Evolutionary conservation across 2,329 filamentous ascomycete species (phyloP).

Genomic region (Lasiodiplodia sp.): DNA sequence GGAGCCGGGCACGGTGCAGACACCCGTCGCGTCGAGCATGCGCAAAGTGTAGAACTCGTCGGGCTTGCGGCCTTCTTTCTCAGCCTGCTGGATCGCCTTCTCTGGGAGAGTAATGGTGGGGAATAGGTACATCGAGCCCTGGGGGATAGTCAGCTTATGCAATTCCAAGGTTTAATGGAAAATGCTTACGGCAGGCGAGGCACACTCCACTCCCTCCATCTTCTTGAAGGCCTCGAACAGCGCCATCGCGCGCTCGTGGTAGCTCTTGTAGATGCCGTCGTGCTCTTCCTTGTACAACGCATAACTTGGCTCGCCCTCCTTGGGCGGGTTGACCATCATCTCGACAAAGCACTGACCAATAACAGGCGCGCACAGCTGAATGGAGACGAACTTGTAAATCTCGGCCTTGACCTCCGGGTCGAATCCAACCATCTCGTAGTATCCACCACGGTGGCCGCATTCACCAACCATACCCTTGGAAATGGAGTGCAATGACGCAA

Average conservation of each 20-base stretch:
- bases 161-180: neutral
- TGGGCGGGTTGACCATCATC: constrained; percentile 96
- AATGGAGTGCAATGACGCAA: constrained; percentile 89
- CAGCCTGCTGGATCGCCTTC: constrained; percentile 79
- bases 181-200: constrained; percentile 70
- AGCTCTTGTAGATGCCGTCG: constrained; percentile 77
- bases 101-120: constrained; percentile 83
- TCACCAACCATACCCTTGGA: constrained; percentile 99
- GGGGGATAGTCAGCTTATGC: constrained; percentile 20
- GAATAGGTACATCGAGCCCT: constrained; percentile 99
- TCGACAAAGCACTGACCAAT: constrained; percentile 96
- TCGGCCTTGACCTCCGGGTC: constrained; percentile 84
- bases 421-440: constrained; percentile 95
- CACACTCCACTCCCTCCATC: constrained; percentile 96
- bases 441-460: constrained; percentile 96
- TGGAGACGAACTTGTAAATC: constrained; percentile 98
- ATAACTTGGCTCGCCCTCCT: constrained; percentile 81
- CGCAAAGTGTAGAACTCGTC: constrained; percentile 96
- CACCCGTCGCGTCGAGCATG: constrained; percentile 89
- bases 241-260: constrained; percentile 80
- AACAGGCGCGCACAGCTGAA: constrained; percentile 94
- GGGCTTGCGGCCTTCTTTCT: constrained; percentile 72
- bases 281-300: constrained; percentile 87
- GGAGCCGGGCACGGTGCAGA: constrained; percentile 90
- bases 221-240: constrained; percentile 88